phyloP scores from a whole-genome alignment of 2,329 filamentous ascomycete species.

The Chaetothyriales sp. region DNA sequence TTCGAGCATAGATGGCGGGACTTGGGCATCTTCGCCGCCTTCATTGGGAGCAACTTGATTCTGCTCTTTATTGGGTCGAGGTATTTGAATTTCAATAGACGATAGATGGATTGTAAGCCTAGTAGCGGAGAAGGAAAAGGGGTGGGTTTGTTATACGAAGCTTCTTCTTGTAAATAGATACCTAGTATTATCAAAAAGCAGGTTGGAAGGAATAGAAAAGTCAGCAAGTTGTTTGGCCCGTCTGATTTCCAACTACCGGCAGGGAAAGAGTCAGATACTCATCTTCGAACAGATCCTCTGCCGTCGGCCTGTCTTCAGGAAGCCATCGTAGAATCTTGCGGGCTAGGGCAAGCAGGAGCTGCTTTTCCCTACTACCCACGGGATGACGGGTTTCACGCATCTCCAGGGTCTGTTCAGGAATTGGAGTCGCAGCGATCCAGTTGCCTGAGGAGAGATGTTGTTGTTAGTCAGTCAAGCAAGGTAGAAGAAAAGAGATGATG shows the following conservation, averaged over 20 bases:
- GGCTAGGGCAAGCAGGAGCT: slow-evolving; percentile 9
- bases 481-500: no score
- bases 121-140: no score
- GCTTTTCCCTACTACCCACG: slow-evolving; percentile 6
- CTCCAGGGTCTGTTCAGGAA: slow-evolving; percentile 8
- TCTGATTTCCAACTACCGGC: no score
- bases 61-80: slow-evolving; percentile 16
- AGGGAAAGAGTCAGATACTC: slow-evolving; percentile 2
- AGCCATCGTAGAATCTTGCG: slow-evolving; percentile 14
- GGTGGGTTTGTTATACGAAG: no score
- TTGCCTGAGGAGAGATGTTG: slow-evolving; percentile 3
- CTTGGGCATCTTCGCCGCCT: slow-evolving; percentile 59
- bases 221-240: no score
- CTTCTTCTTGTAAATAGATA: no score
- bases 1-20: slow-evolving; percentile 52
- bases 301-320: slow-evolving; percentile 19
- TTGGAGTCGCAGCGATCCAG: slow-evolving; percentile 5
- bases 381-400: slow-evolving; percentile 1
- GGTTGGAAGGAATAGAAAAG: no score
- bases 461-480: no score
- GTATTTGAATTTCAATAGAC: slow-evolving; percentile 18
- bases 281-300: slow-evolving; percentile 16
- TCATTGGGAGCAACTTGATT: slow-evolving; percentile 52
- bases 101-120: slow-evolving; percentile 1
- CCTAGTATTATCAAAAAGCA: no score